Evolutionary conservation across 2,329 filamentous ascomycete genomes (phyloP).

Genomic region (Fonsecaea monophora): DNA sequence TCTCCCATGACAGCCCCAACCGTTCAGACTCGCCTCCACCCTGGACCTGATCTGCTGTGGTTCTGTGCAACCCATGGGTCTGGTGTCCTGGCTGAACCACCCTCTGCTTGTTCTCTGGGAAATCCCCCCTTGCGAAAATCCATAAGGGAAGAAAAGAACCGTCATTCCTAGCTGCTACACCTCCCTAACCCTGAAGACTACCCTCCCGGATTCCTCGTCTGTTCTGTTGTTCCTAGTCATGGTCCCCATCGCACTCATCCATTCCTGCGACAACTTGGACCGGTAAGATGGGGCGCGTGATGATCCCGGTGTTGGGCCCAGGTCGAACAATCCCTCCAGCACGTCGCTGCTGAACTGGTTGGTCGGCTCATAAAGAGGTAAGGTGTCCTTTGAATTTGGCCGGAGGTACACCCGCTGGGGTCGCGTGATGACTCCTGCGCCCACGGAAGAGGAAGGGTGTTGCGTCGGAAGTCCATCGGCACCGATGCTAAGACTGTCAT

Average conservation of each 20-base stretch:
- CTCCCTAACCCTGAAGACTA: background rate
- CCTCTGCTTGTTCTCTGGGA: too few species aligned
- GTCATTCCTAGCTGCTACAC: background rate
- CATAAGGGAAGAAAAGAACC: too few species aligned
- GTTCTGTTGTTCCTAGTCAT: background rate
- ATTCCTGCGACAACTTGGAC: slow-evolving; percentile 22
- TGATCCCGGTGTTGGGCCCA: slow-evolving; percentile 6
- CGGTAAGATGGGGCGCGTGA: slow-evolving; percentile 24
- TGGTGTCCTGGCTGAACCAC: too few species aligned
- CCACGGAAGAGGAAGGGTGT: too few species aligned
- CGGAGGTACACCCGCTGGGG: slow-evolving; percentile 17
- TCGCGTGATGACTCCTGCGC: background rate
- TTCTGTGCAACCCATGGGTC: too few species aligned
- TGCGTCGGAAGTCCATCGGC: background rate
- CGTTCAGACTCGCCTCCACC: too few species aligned
- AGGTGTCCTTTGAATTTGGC: slow-evolving; percentile 9
- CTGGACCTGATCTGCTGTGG: too few species aligned
- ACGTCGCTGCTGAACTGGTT: slow-evolving; percentile 28
- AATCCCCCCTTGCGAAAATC: too few species aligned
- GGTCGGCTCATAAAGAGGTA: slow-evolving; percentile 17
- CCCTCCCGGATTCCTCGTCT: slow-evolving; percentile 2
- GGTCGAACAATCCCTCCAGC: slow-evolving; percentile 14
- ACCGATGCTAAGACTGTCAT: too few species aligned
- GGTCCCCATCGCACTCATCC: slow-evolving; percentile 1
- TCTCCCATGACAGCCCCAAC: too few species aligned